Conservation (phyloP, 805 yeast species). For the Hyphopichia homilentoma region DNA sequence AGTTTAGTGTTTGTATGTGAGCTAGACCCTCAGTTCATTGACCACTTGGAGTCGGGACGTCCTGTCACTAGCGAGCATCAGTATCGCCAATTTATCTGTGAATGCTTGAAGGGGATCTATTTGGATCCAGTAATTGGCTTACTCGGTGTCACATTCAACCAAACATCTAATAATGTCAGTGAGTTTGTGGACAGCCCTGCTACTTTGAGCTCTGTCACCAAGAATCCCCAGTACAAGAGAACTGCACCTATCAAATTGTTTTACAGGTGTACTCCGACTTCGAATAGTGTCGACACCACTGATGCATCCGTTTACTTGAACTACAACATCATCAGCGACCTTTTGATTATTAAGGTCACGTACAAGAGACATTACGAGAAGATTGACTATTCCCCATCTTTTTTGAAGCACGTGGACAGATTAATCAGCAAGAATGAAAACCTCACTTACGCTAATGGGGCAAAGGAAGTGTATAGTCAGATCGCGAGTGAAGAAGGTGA, state of each 20-base stretch:
- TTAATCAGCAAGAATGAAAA: slow-evolving; percentile 1
- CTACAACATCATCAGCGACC: slow-evolving; percentile 16
- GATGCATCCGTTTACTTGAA: slow-evolving; percentile 16
- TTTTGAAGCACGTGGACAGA: slow-evolving; percentile 1
- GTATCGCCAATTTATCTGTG: slow-evolving; percentile 31
- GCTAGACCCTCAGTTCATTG: slow-evolving; percentile 16
- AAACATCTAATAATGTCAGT: slow-evolving; percentile 29
- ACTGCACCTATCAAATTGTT: slow-evolving; percentile 20
- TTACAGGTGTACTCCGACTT: slow-evolving; percentile 16
- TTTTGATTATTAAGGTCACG: slow-evolving; percentile 21
- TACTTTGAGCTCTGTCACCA: slow-evolving; percentile 2
- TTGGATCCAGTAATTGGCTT: slow-evolving; percentile 39
- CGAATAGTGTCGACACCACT: neutral
- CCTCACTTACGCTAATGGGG: neutral
- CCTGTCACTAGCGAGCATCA: slow-evolving; percentile 27
- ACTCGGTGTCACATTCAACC: slow-evolving; percentile 24
- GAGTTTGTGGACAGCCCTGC: slow-evolving; percentile 10
- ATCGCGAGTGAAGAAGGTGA: neutral
- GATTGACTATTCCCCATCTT: slow-evolving; percentile 4
- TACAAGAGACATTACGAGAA: slow-evolving; percentile 14
- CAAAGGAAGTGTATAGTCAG: neutral
- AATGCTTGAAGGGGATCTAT: slow-evolving; percentile 31
- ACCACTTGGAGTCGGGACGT: slow-evolving; percentile 17
- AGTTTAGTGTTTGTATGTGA: slow-evolving; percentile 18
- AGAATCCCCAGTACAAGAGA: slow-evolving; percentile 11